Percentiles rank a stretch among this genome's conserved stretches.
phyloP scores from a whole-genome alignment of 768 basidiomycete species.

The Leucocoprinus birnbaumii region DNA sequence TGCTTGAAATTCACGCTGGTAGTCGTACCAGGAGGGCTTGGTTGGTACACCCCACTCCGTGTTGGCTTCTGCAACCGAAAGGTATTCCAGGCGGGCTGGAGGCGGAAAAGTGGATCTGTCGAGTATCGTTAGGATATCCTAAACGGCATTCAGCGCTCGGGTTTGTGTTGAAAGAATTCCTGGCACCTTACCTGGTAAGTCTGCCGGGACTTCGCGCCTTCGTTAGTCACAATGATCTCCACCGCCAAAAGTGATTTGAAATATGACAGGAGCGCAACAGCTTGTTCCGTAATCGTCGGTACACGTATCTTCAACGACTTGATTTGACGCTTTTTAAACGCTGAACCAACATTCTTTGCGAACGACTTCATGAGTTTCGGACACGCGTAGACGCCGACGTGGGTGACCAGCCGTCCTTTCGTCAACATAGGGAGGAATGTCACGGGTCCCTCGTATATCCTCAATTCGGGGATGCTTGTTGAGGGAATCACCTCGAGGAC shows the following conservation, averaged over 20 bases:
- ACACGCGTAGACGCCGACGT: slow-evolving; percentile 1
- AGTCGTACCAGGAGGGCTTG: background rate
- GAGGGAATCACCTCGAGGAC: slow-evolving; percentile 2
- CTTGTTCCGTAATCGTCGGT: background rate
- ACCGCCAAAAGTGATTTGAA: slow-evolving; percentile 5
- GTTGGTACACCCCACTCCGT: background rate
- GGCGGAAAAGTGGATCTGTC: slow-evolving; percentile 5
- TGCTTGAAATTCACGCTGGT: background rate
- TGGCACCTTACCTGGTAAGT: background rate
- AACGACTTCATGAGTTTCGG: background rate
- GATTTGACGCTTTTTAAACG: slow-evolving; percentile 2
- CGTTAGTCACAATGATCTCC: slow-evolving; percentile 6
- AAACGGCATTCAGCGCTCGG: background rate
- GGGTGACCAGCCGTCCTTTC: slow-evolving; percentile 4
- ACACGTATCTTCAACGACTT: slow-evolving; percentile 6
- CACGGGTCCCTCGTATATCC: slow-evolving; percentile 6
- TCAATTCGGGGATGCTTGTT: slow-evolving; percentile 5
- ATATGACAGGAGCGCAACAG: slow-evolving; percentile 4
- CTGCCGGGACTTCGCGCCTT: background rate
- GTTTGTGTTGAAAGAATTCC: background rate
- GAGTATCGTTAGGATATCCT: background rate
- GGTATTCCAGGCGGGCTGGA: slow-evolving; percentile 1
- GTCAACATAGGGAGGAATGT: slow-evolving; percentile 1
- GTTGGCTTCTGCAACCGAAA: slow-evolving; percentile 2
- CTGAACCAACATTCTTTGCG: background rate